Base-by-base conservation (phyloP, 106 monocot genomes). In the Platanthera guangdongensis region DNA sequence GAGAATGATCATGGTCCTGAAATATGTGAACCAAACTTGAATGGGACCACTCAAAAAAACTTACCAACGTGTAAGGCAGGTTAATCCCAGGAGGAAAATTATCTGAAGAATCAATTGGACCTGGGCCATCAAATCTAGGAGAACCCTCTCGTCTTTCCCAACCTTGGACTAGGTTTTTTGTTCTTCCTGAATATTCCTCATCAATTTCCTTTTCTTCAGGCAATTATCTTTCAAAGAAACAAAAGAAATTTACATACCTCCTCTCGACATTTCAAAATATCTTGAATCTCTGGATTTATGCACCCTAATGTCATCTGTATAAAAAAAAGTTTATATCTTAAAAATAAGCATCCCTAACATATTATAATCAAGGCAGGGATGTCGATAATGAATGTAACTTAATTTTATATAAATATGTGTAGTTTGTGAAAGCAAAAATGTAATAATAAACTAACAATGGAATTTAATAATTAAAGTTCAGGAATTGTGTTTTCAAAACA, bases 221-320 rank as follows among this genome's bases (percentile, higher is more conserved):
- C 21, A 49, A 72, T 19, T 19, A 3, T 72, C 15, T 51, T 49
- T 49, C 21, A 49, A 47, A 60, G 12, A 50, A 19, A 72, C 4
- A 50, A 19, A 72, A 72, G 72, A 51, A 19, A 72, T 7, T 19
- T 21, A 22, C 51, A 51, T 72, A 72, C 72, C 72, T 72, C 72
- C 49, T 72, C 72, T 72, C 51, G 72, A n/a, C 72, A 72, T 51
- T 16, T 49, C 72, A 21, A 72, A 51, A 10, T 18, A 72, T 50
- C 50, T 72, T 72, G 72, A 51, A 72, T 72, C 72, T 72, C 72
- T 72, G 50, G 72, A 45, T 72, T 72, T 72, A 72, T 72, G 49
- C 11, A 51, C 46, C 16, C 72, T 72, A 6, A 72, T 51, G 51
- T 72, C 72, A 72, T 72, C 72, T 72, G 22, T 9, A 51, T 46